Percentiles rank a stretch among this genome's conserved stretches.
These are phyloP conservation scores for Bolboschoenoplectus hybrid DNA, from an alignment of 202 grass and related monocot species.

Conservation along the genomic window DNA sequence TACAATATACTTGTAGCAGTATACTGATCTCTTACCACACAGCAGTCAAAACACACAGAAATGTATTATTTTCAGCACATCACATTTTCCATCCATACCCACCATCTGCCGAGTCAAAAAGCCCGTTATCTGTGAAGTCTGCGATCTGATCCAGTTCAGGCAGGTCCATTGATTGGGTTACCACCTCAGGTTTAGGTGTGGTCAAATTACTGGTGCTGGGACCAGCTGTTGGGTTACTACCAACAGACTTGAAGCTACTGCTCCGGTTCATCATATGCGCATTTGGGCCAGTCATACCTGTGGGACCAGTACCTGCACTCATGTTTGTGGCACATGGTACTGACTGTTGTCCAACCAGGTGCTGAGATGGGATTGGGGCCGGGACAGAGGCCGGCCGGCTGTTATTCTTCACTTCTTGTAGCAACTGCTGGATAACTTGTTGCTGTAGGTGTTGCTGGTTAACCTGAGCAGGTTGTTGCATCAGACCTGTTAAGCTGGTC, in stretches of 20 bases:
- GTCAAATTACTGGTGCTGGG: constrained; percentile 40
- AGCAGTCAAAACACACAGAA: constrained; percentile 20
- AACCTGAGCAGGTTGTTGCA: constrained; percentile 43
- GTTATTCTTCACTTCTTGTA: constrained; percentile 81
- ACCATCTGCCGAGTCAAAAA: constrained; percentile 49
- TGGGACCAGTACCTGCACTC: constrained; percentile 23
- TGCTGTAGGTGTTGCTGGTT: constrained; percentile 61
- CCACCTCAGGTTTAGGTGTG: constrained; percentile 47
- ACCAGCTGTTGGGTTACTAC: constrained; percentile 51
- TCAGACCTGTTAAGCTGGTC: constrained; percentile 22
- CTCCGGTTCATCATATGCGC: constrained; percentile 49
- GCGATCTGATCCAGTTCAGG: constrained; percentile 50
- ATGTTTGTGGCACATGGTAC: constrained; percentile 27
- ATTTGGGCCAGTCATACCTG: constrained; percentile 35
- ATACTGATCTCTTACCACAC: constrained; percentile 30
- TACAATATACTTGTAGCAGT: constrained; percentile 33
- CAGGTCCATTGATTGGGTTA: constrained; percentile 52
- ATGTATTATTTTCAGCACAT: constrained; percentile 14
- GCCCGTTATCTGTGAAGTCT: constrained; percentile 56
- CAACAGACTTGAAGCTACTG: constrained; percentile 84
- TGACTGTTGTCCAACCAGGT: constrained; percentile 25
- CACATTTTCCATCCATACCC: constrained; percentile 57
- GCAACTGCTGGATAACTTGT: constrained; percentile 74
- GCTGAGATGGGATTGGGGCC: constrained; percentile 41
- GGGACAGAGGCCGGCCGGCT: constrained; percentile 24